Evolutionary conservation across 495 filamentous ascomycete species (phyloP).

Genomic region (Aspergillus cristatus): DNA sequence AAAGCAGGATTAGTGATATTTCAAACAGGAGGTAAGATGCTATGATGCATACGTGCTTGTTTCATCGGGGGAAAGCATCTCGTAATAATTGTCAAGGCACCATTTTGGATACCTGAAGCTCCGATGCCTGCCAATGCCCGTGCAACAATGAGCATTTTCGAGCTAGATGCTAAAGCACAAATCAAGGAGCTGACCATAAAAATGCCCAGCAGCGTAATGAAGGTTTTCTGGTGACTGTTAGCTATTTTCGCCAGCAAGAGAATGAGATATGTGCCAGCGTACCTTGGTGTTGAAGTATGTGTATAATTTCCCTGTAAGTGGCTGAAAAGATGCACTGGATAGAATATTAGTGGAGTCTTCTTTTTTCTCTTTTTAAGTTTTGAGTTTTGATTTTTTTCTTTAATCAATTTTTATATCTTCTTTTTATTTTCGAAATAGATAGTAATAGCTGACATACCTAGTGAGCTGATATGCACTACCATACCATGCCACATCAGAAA

Average conservation of each 20-base stretch:
- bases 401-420: too few relatives aligned
- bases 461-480: constrained; percentile 35
- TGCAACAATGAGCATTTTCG: constrained; percentile 36
- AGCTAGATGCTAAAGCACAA: constrained; percentile 33
- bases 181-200: constrained; percentile 37
- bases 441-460: constrained; percentile 11
- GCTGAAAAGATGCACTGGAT: constrained; percentile 34
- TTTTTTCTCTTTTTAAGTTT: too few relatives aligned
- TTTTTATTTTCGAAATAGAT: too few relatives aligned
- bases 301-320: constrained; percentile 39
- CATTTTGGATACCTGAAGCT: constrained; percentile 40
- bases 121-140: constrained; percentile 36
- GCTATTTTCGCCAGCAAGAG: background rate
- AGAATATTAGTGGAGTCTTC: background rate
- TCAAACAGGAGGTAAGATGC: background rate
- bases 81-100: constrained; percentile 42
- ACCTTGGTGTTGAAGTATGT: constrained; percentile 36
- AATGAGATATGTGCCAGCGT: background rate
- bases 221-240: constrained; percentile 17
- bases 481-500: constrained; percentile 39
- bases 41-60: constrained; percentile 21
- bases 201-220: constrained; percentile 24
- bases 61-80: constrained; percentile 35
- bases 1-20: constrained; percentile 7
- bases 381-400: too few relatives aligned